Evolutionary conservation across 176 grass and related monocot species (phyloP).

Genomic region (Musa acuminata): DNA sequence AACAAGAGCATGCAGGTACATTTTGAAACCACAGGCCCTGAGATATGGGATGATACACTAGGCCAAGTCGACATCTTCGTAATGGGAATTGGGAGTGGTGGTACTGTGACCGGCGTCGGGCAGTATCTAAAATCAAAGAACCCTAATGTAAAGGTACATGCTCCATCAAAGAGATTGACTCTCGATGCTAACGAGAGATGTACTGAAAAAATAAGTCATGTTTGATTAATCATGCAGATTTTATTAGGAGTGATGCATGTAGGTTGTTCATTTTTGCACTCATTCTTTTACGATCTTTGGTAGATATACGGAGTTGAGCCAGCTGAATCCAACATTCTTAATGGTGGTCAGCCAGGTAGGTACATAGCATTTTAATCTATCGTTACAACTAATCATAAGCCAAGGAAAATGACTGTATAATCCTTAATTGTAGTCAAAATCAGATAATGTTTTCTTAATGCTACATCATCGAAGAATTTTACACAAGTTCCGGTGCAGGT

Average conservation of each 20-base stretch:
- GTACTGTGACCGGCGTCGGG: conserved; percentile 47
- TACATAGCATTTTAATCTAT: conserved; percentile 4
- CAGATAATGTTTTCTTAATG: background rate
- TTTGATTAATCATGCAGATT: background rate
- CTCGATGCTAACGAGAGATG: too few relatives aligned
- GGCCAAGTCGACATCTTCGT: conserved; percentile 89
- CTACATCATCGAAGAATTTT: background rate
- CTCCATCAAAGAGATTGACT: too few relatives aligned
- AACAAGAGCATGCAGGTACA: conserved; percentile 32
- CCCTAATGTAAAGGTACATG: conserved; percentile 39
- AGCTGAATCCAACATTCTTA: conserved; percentile 42
- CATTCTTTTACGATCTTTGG: background rate
- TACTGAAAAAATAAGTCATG: background rate
- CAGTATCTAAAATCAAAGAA: conserved; percentile 43
- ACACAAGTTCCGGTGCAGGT: conserved; percentile 32
- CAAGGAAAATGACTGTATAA: too few relatives aligned
- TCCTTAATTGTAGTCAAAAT: too few relatives aligned
- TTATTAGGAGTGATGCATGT: background rate
- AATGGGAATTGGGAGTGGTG: conserved; percentile 68
- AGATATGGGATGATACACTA: conserved; percentile 82
- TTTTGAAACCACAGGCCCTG: conserved; percentile 78
- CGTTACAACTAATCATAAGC: background rate
- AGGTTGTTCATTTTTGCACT: background rate
- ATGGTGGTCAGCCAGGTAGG: conserved; percentile 55
- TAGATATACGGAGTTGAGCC: conserved; percentile 58